These are phyloP conservation scores for Hibiscus syriacus DNA, from an alignment of 345 rosid genomes.

Conservation along the genomic window DNA sequence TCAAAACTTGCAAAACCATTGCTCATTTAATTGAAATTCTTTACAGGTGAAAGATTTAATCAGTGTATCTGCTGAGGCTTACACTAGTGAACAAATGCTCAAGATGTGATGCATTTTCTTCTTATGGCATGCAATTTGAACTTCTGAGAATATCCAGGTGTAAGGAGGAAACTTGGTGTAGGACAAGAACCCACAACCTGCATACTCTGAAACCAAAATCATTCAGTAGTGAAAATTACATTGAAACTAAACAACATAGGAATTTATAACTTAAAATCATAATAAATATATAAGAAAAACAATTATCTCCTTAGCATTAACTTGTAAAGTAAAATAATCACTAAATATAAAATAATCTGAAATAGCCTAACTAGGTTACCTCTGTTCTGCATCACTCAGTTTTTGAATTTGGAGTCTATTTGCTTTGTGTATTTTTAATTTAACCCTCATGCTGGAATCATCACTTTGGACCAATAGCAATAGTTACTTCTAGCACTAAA, in stretches of 20 bases:
- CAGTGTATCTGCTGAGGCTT: conserved; percentile 80
- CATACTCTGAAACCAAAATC: neutral
- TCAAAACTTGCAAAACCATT: neutral
- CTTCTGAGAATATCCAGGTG: neutral
- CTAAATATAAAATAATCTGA: neutral
- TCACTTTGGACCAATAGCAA: neutral
- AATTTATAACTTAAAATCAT: neutral
- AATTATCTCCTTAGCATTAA: neutral
- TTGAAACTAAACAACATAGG: neutral
- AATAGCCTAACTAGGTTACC: neutral
- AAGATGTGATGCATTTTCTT: conserved; percentile 44
- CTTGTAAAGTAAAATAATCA: neutral
- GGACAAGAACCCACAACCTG: neutral
- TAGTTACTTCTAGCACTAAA: neutral
- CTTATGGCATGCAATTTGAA: neutral
- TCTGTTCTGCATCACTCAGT: neutral
- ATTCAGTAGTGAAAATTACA: neutral
- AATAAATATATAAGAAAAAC: neutral
- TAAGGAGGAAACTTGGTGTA: neutral
- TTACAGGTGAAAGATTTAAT: conserved; percentile 78
- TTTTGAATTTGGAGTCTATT: neutral
- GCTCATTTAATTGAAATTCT: conserved; percentile 2
- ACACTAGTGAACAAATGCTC: conserved; percentile 69
- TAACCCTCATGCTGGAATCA: neutral
- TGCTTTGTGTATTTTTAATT: neutral